phyloP scores from a whole-genome alignment of 1,284 basidiomycete species.

The Ustilago curta region DNA sequence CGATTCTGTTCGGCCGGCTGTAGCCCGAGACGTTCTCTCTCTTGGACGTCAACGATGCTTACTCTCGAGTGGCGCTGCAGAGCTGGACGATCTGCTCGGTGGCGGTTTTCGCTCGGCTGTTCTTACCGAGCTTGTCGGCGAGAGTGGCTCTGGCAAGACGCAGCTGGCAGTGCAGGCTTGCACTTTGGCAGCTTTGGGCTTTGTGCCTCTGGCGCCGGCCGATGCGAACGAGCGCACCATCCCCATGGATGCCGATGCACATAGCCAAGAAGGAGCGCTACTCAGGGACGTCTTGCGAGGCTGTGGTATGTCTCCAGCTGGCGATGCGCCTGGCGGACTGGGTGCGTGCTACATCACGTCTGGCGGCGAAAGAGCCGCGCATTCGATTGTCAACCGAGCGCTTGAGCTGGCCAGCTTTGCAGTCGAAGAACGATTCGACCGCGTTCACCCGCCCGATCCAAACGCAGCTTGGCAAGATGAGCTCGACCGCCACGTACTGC shows the following conservation, averaged over 20 bases:
- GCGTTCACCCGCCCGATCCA: constrained; percentile 1
- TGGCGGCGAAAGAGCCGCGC: constrained; percentile 31
- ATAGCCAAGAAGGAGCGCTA: neutral
- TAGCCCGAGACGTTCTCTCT: constrained; percentile 19
- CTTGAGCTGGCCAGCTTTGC: constrained; percentile 21
- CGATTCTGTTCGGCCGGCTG: neutral
- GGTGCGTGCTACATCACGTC: constrained; percentile 46
- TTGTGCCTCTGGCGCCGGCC: constrained; percentile 7
- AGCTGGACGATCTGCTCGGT: constrained; percentile 47
- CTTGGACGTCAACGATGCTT: constrained; percentile 25
- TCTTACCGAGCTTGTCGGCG: constrained; percentile 60
- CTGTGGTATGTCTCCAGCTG: constrained; percentile 15
- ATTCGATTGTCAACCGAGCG: constrained; percentile 32
- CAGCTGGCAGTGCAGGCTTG: constrained; percentile 55
- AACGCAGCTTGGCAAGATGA: neutral
- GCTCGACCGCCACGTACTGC: constrained; percentile 10
- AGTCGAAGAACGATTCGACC: constrained; percentile 9
- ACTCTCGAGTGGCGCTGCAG: constrained; percentile 28
- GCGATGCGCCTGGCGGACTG: neutral
- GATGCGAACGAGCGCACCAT: neutral
- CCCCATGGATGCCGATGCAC: neutral
- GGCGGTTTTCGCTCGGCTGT: constrained; percentile 46
- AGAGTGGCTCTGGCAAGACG: constrained; percentile 63
- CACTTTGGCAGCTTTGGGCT: constrained; percentile 48
- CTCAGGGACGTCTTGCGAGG: constrained; percentile 21